Conservation (phyloP, 2,329 filamentous ascomycete genomes). For the Tolypocladium album region DNA sequence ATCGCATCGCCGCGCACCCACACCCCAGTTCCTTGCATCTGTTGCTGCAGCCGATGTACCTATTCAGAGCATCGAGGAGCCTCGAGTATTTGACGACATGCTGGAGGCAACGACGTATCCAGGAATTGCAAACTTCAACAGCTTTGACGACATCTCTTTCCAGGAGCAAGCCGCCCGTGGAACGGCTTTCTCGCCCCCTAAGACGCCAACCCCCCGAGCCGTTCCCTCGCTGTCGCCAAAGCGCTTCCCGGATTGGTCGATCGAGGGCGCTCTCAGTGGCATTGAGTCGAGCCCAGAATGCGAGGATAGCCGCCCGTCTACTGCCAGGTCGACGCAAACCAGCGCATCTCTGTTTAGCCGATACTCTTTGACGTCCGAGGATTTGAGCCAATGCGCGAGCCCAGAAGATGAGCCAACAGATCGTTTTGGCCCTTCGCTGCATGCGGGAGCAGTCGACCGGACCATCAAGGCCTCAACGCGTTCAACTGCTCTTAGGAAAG, state of each 20-base stretch:
- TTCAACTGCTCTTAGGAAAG: slow-evolving; percentile 31
- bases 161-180: slow-evolving; percentile 20
- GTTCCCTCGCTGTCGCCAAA: slow-evolving; percentile 31
- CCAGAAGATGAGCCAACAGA: slow-evolving; percentile 27
- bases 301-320: slow-evolving; percentile 49
- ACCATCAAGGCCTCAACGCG: slow-evolving; percentile 15
- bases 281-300: slow-evolving; percentile 49
- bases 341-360: slow-evolving; percentile 47
- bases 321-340: slow-evolving; percentile 48
- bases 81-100: slow-evolving; percentile 35
- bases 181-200: slow-evolving; percentile 42
- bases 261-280: slow-evolving; percentile 45
- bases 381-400: slow-evolving; percentile 39
- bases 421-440: slow-evolving; percentile 12
- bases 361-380: slow-evolving; percentile 45
- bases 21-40: slow-evolving; percentile 56
- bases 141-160: slow-evolving; percentile 19
- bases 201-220: slow-evolving; percentile 43
- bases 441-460: slow-evolving; percentile 18
- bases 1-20: slow-evolving; percentile 44
- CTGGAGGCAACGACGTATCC: slow-evolving; percentile 21
- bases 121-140: slow-evolving; percentile 20
- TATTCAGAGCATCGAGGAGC: slow-evolving; percentile 53
- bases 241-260: slow-evolving; percentile 48
- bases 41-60: slow-evolving; percentile 55